Conservation (phyloP, 2,329 filamentous ascomycete species). For the Scytalidium lignicola region DNA sequence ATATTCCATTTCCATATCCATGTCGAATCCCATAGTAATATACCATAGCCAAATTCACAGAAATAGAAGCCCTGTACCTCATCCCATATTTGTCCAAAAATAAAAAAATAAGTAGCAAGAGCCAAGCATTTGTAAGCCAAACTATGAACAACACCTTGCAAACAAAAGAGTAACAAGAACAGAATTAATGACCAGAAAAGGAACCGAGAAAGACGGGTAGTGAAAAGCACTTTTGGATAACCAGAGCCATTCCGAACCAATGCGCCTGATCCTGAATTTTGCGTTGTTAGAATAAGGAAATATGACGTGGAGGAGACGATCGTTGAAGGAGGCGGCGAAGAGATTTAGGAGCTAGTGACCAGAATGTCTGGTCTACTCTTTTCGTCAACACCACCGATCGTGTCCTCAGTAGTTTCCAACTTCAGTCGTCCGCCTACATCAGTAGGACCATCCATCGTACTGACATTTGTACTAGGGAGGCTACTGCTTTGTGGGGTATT, state of each 20-base stretch:
- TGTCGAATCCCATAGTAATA: too few relatives aligned
- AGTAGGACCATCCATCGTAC: constrained; percentile 32
- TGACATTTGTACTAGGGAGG: constrained; percentile 57
- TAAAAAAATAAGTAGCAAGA: not conserved
- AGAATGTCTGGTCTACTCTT: constrained; percentile 21
- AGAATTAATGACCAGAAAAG: not conserved
- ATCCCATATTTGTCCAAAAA: not conserved
- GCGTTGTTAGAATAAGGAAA: not conserved
- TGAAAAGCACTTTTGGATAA: not conserved
- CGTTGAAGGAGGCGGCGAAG: not conserved
- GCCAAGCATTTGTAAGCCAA: not conserved
- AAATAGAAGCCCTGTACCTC: not conserved
- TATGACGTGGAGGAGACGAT: too few relatives aligned
- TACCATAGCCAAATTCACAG: not conserved
- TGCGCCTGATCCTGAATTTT: not conserved
- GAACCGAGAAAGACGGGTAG: not conserved
- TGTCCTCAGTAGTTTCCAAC: constrained; percentile 13
- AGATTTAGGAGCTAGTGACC: constrained; percentile 18
- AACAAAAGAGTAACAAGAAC: not conserved
- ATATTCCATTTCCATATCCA: too few relatives aligned
- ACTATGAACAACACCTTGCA: not conserved
- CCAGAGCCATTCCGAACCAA: not conserved
- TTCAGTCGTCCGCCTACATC: constrained; percentile 11
- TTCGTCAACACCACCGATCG: constrained; percentile 7
- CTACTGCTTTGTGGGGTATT: constrained; percentile 66